A percentile compares a stretch with the other conserved stretches of the same genome.
Conservation (phyloP, 805 yeast genomes). For the Hanseniaspora singularis region DNA sequence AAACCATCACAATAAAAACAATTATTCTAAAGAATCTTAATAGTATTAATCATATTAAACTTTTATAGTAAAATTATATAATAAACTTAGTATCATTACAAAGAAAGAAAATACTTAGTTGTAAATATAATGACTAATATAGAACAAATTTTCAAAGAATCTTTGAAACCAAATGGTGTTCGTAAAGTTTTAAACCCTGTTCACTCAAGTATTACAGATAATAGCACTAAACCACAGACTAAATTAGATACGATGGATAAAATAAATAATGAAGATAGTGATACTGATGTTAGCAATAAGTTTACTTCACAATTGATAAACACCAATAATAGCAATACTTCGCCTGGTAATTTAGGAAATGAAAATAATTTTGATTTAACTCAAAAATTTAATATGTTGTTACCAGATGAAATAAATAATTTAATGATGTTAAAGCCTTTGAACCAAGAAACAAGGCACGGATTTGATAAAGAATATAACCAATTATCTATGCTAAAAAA, state of each 20-base stretch:
- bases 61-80: neutral
- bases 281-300: no score
- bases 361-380: no score
- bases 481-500: constrained; percentile 45
- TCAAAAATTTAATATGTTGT: neutral
- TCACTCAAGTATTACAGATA: neutral
- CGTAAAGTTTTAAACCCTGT: neutral
- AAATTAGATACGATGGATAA: neutral
- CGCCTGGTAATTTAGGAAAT: no score
- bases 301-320: no score
- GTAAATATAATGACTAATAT: constrained; percentile 11
- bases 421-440: constrained; percentile 34
- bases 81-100: neutral
- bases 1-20: no score
- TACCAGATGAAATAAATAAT: neutral
- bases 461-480: constrained; percentile 46
- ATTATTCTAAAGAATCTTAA: no score
- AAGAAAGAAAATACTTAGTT: neutral
- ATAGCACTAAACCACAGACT: no score
- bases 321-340: no score
- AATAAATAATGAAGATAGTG: neutral
- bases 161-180: constrained; percentile 9
- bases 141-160: constrained; percentile 9
- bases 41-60: no score
- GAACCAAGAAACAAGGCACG: constrained; percentile 53